phyloP scores from a whole-genome alignment of 805 yeast species.

The Crinitomyces ghanaensis region DNA sequence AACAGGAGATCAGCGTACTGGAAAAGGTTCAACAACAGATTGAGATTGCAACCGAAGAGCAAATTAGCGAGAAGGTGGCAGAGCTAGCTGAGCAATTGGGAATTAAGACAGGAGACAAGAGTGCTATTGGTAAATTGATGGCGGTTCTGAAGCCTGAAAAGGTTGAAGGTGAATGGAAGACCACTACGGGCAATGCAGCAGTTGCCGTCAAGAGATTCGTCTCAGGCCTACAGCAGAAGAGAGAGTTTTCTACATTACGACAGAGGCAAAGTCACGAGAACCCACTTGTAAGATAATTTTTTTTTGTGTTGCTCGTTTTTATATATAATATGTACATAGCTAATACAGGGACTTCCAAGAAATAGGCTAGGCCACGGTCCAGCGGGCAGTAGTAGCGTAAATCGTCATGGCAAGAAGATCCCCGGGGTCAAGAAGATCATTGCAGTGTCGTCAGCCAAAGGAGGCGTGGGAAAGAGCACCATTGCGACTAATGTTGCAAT shows the following conservation, averaged over 20 bases:
- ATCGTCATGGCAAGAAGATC: conserved; percentile 35
- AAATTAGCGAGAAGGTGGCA: conserved; percentile 28
- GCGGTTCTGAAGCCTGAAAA: conserved; percentile 18
- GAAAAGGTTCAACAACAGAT: conserved; percentile 29
- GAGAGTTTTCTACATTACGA: conserved; percentile 20
- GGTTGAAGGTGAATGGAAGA: conserved; percentile 23
- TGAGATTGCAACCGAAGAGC: conserved; percentile 40
- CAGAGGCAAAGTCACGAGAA: conserved; percentile 32
- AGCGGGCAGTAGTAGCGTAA: conserved; percentile 46
- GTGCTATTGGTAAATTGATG: conserved; percentile 16
- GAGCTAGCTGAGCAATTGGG: conserved; percentile 13
- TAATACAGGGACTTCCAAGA: conserved; percentile 33
- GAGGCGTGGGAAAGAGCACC: conserved; percentile 76
- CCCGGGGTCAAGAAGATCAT: conserved; percentile 52
- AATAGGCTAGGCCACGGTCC: no score
- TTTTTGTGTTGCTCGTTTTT: not conserved
- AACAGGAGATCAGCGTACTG: conserved; percentile 34
- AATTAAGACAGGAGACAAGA: conserved; percentile 10
- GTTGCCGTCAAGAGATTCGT: conserved; percentile 16
- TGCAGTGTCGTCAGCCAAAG: conserved; percentile 65
- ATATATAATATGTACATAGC: not conserved
- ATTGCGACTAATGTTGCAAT: conserved; percentile 57
- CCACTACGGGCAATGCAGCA: conserved; percentile 22
- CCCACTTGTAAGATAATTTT: conserved; percentile 37
- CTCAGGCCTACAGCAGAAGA: conserved; percentile 10